phyloP scores from a whole-genome alignment of 768 basidiomycete species.

The Daedaleopsis sinensis region DNA sequence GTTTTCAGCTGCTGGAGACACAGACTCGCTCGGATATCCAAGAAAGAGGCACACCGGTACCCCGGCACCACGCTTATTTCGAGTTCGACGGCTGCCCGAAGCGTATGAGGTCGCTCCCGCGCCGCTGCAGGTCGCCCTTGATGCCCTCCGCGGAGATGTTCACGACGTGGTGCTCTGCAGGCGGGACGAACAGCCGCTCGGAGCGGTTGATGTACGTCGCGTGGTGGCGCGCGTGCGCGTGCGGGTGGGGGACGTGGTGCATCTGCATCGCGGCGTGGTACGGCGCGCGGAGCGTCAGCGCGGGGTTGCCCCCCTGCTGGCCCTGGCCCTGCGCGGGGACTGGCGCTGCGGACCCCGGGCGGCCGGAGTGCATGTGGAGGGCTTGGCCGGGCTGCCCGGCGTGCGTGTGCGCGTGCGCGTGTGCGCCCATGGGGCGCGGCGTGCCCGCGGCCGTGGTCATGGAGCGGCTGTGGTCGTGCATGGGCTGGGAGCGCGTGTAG shows the following conservation, averaged over 20 bases:
- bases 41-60: neutral
- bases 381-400: constrained; percentile 4
- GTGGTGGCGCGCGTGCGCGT: constrained; percentile 76
- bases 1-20: too few species aligned
- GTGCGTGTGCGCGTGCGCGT: constrained; percentile 13
- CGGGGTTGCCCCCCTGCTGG: constrained; percentile 3
- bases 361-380: constrained; percentile 4
- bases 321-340: constrained; percentile 12
- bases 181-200: constrained; percentile 29
- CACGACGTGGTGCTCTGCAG: constrained; percentile 16
- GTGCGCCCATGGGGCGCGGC: constrained; percentile 17
- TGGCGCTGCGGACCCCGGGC: neutral
- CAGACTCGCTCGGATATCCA: neutral
- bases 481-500: constrained; percentile 14
- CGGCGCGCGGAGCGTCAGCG: constrained; percentile 56
- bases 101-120: constrained; percentile 18
- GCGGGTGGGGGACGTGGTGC: constrained; percentile 83
- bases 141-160: constrained; percentile 23
- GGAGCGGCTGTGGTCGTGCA: constrained; percentile 19
- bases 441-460: constrained; percentile 22
- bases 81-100: constrained; percentile 17
- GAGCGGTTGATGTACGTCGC: constrained; percentile 52
- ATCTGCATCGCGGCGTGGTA: constrained; percentile 58
- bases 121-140: constrained; percentile 22
- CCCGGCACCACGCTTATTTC: constrained; percentile 7